Evolutionary conservation across 2,329 filamentous ascomycete species (phyloP).

Genomic region (Penicillium sp.): DNA sequence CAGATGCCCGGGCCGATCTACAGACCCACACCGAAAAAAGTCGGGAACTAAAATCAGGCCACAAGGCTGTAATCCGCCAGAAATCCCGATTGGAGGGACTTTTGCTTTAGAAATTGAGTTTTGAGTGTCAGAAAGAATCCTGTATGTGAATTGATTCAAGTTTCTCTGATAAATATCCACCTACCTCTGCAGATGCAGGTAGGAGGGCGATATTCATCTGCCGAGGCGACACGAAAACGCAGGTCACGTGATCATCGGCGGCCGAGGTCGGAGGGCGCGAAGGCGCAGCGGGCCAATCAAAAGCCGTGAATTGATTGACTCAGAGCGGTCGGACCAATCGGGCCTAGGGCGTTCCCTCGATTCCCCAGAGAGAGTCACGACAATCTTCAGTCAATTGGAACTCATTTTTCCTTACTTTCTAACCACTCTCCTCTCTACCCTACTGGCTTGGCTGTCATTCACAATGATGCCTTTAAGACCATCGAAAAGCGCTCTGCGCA

Average conservation of each 20-base stretch:
- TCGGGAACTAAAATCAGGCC: slow-evolving; percentile 1
- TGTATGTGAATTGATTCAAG: too few species aligned
- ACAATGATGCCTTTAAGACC: slow-evolving; percentile 55
- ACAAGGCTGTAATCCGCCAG: background rate
- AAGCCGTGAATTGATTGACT: slow-evolving; percentile 26
- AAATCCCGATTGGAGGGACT: too few species aligned
- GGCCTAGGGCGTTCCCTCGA: slow-evolving; percentile 25
- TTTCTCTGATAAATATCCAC: background rate
- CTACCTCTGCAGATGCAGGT: background rate
- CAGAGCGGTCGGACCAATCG: slow-evolving; percentile 23
- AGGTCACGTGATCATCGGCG: slow-evolving; percentile 18
- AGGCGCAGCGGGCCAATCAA: slow-evolving; percentile 26
- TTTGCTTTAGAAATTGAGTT: background rate
- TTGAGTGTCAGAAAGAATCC: background rate
- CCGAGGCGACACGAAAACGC: slow-evolving; percentile 10
- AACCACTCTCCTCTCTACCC: slow-evolving; percentile 19
- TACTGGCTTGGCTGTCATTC: slow-evolving; percentile 37
- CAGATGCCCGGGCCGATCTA: slow-evolving; percentile 5
- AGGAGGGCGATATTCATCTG: background rate
- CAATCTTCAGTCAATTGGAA: slow-evolving; percentile 26
- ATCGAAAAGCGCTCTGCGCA: slow-evolving; percentile 51
- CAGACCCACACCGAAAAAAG: slow-evolving; percentile 4
- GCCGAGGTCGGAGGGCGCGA: slow-evolving; percentile 35
- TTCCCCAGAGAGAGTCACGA: slow-evolving; percentile 22
- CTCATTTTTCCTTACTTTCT: slow-evolving; percentile 23